phyloP scores from a whole-genome alignment of 2,329 filamentous ascomycete genomes.

The Fusarium devonianum region DNA sequence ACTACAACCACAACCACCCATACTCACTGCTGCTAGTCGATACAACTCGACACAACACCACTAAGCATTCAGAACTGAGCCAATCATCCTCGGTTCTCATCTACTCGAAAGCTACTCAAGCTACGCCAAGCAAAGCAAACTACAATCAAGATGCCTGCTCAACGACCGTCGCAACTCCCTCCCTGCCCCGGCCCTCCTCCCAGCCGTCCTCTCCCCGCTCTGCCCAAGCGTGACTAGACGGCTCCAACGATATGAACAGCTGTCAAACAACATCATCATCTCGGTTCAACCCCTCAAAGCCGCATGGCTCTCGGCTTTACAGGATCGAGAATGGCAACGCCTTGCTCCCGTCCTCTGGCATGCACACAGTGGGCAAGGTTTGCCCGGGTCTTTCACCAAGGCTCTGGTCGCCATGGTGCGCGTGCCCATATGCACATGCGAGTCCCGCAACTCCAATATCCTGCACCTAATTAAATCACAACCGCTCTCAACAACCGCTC shows the following conservation, averaged over 20 bases:
- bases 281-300: constrained; percentile 14
- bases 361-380: constrained; percentile 30
- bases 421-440: constrained; percentile 37
- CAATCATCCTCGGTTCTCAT: constrained; percentile 31
- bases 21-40: constrained; percentile 14
- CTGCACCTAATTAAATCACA: constrained; percentile 34
- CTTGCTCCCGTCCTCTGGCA: constrained; percentile 22
- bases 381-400: constrained; percentile 22
- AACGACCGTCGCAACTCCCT: constrained; percentile 71
- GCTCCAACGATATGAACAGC: constrained; percentile 20
- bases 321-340: neutral
- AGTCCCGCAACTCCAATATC: constrained; percentile 22
- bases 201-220: constrained; percentile 69
- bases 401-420: constrained; percentile 29
- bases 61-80: constrained; percentile 35
- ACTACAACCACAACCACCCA: constrained; percentile 5
- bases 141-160: constrained; percentile 58
- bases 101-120: constrained; percentile 26
- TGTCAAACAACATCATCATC: constrained; percentile 10
- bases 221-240: constrained; percentile 65
- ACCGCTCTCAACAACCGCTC: constrained; percentile 13
- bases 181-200: constrained; percentile 72
- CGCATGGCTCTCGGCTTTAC: constrained; percentile 15
- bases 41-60: constrained; percentile 10
- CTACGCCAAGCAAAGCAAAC: constrained; percentile 28